Conservation (phyloP, 352 stramenopile species). For the Phytopythium helicoides region DNA sequence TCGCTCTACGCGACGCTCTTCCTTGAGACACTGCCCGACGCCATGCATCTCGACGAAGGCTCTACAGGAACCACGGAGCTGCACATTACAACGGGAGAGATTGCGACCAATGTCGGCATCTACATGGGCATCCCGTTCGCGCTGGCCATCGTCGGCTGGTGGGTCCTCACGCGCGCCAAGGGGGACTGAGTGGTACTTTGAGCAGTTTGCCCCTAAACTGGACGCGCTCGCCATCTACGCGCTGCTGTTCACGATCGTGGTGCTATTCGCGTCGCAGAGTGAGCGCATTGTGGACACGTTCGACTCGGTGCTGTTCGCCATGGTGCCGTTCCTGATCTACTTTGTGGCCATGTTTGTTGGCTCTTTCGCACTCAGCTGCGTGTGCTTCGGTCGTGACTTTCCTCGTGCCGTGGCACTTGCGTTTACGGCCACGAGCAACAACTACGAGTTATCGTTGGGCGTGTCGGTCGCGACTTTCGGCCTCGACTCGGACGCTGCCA, state of each 20-base stretch:
- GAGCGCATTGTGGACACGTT: slow-evolving; percentile 52
- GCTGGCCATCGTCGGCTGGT: slow-evolving; percentile 34
- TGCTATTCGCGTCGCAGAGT: slow-evolving; percentile 75
- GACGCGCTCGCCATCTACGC: slow-evolving; percentile 48
- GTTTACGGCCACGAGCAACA: slow-evolving; percentile 87
- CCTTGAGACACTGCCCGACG: slow-evolving; percentile 38
- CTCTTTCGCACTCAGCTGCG: slow-evolving; percentile 38
- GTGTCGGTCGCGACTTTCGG: slow-evolving; percentile 69
- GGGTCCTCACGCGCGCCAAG: slow-evolving; percentile 32
- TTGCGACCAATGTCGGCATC: slow-evolving; percentile 55
- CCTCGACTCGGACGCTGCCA: slow-evolving; percentile 60
- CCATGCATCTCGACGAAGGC: slow-evolving; percentile 28
- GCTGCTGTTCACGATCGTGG: slow-evolving; percentile 66
- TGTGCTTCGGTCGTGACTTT: slow-evolving; percentile 34
- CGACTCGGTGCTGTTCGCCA: slow-evolving; percentile 53
- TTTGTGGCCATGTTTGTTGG: slow-evolving; percentile 56
- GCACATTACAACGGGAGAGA: slow-evolving; percentile 37
- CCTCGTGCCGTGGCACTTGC: slow-evolving; percentile 43
- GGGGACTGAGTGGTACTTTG: slow-evolving; percentile 45
- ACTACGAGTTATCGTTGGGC: slow-evolving; percentile 76
- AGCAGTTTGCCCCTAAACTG: slow-evolving; percentile 36
- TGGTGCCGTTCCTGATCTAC: slow-evolving; percentile 61
- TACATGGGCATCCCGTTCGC: slow-evolving; percentile 75
- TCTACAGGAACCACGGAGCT: slow-evolving; percentile 18
- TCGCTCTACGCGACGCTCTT: slow-evolving; percentile 58